Base-by-base conservation (phyloP, 805 yeast genomes). In the Yarrowia sp. region DNA sequence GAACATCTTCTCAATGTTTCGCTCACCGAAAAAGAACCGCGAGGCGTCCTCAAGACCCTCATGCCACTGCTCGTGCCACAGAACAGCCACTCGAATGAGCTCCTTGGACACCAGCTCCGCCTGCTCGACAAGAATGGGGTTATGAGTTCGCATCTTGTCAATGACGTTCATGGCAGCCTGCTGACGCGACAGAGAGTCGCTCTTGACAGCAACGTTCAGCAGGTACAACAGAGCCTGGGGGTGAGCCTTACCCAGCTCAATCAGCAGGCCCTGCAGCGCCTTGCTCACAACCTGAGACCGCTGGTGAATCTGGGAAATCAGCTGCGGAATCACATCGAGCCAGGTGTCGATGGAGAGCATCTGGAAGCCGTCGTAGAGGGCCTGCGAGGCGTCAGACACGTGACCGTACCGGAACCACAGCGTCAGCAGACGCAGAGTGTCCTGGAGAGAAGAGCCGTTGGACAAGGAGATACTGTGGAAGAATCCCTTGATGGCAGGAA, bases 41-140 rank as follows among this genome's bases (percentile, higher is more conserved):
- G 97, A 92, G 0, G 99, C 99, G 80, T 95, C 97, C 76, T 95
- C 99, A 41, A 95, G 82, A 2, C 97, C 98, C 79, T 94, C 98
- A 73, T 92, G 93, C 99, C 99, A 95, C 76, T 90, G 89, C 75
- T 95, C 99, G 75, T 92, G 97, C 98, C 99, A 93, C 70, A 95
- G 79, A 3, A 94, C 97, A 0, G 98, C 97, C 16, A 92, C 97
- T 72, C 98, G 83, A 71, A 95, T 93, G 69, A 95, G 84, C 75
- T 95, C 99, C 72, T 88, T 88, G 79, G 97, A 90, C n/a, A 95
- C 98, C 68, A 93, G 78, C 73, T 92, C 97, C 0, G 98, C 93
- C 76, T 95, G 98, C 71, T 89, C 92, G 36, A 95, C 97, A 70
- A 95, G 81, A 0, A 82, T 79, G 0, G 98, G 85, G 52, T 97